Evolutionary conservation across 2,329 filamentous ascomycete species (phyloP).

Genomic region (Tolypocladium album): DNA sequence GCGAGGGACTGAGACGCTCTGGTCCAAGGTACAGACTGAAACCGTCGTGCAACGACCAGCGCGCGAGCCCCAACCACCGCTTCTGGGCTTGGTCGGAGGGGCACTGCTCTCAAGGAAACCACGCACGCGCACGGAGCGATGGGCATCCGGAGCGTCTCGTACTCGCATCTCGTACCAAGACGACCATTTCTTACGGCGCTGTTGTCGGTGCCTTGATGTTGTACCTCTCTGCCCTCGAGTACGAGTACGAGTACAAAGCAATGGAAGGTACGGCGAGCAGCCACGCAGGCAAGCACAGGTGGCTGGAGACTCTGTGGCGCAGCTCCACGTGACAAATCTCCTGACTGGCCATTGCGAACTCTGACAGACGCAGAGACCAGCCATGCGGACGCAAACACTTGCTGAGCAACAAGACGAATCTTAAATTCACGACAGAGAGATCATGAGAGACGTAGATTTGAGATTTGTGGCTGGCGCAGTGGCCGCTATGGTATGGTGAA

Average conservation of each 20-base stretch:
- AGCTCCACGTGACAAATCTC: neutral
- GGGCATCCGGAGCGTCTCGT: neutral
- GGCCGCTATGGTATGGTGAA: neutral
- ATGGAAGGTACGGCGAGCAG: too few species aligned
- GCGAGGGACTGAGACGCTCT: neutral
- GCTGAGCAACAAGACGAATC: too few species aligned
- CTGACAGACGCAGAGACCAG: neutral
- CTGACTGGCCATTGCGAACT: neutral
- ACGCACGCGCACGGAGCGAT: neutral
- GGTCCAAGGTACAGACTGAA: neutral
- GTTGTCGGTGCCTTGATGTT: neutral
- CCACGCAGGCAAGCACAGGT: neutral
- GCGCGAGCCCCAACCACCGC: neutral
- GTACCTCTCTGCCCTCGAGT: too few species aligned
- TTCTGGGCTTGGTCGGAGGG: neutral
- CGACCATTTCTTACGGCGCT: neutral
- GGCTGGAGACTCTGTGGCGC: neutral
- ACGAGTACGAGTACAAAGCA: too few species aligned
- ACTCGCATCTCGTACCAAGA: too few species aligned
- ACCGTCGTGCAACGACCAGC: constrained; percentile 3
- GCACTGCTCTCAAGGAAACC: neutral
- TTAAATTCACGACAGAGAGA: too few species aligned
- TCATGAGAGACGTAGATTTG: neutral
- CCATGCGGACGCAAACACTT: neutral
- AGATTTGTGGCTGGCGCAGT: neutral